Evolutionary conservation across 1,139 yeast species (phyloP), one percentile per base, ranked within the genome.

Genomic region (Protomyces inundatus): DNA sequence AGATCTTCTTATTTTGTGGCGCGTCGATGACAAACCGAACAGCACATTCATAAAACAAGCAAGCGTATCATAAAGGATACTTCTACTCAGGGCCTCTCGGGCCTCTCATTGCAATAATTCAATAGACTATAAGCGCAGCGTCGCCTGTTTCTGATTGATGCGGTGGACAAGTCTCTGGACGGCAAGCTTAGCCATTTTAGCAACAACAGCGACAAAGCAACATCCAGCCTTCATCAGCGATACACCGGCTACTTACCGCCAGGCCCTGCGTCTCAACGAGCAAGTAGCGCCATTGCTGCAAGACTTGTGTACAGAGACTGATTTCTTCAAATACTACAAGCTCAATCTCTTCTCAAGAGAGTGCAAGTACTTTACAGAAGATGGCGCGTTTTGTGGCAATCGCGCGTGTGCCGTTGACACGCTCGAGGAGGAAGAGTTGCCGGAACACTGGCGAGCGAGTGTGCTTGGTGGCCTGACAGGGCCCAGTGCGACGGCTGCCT

Each of bases 331-430:
- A 68, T 89, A 88, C 74, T 93, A 89, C 79, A 88, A 90, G 75
- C 82, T 95, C 66, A 89, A 95, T 73, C 79, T 95, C 58, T 93
- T 86, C 73, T 78, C 75, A 36, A 87, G 88, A 69, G 84, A 85
- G 73, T 95, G 99, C 74, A 91, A 95, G 48, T 90, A 90, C 73
- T 88, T 95, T 87, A 83, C 85, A 66, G 88, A 84, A 70, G 87
- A 82, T 70, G 88, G 86, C 35, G 85, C 90, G 73, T 52, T 65
- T n/a, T 95, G 99, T 74, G 91, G 95, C 69, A 90, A 95, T 72
- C 82, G 90, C 69, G 89, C 91, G 62, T 95, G 99, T 77, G 96
- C 97, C 1, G 95, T 95, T 39, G 97, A 93, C 74, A 82, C 88
- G 33, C 74, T 81, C 54, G 82, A 82, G 66, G 82, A 75, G 61